These are phyloP conservation scores for Scorias spongiosa DNA, from an alignment of 2,329 filamentous ascomycete genomes.

Conservation along the genomic window DNA sequence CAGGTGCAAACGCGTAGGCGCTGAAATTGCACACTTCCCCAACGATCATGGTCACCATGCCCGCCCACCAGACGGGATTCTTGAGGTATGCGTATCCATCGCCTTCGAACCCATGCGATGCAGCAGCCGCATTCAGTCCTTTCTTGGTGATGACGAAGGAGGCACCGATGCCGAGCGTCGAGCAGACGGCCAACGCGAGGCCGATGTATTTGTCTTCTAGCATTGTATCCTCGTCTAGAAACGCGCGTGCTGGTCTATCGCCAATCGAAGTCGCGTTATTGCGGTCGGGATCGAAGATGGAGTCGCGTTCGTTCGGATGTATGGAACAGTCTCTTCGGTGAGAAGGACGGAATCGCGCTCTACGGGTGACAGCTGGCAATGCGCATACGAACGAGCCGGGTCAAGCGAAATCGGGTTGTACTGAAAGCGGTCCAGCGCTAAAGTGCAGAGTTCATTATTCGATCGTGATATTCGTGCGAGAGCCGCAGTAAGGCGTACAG, in stretches of 20 bases:
- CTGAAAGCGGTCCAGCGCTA: not conserved
- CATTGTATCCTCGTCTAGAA: conserved; percentile 4
- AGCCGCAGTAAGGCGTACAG: not conserved
- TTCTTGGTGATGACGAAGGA: conserved; percentile 96
- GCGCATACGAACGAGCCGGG: too few species aligned
- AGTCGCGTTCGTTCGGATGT: too few species aligned
- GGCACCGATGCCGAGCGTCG: conserved; percentile 62
- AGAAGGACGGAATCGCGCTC: too few species aligned
- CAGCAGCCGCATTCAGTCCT: conserved; percentile 79
- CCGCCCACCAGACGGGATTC: conserved; percentile 95
- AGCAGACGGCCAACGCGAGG: conserved; percentile 57
- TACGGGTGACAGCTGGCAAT: too few species aligned
- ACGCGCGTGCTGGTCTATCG: not conserved
- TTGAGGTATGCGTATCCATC: conserved; percentile 89
- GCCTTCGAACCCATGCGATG: conserved; percentile 88
- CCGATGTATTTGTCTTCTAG: conserved; percentile 52
- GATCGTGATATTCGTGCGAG: not conserved
- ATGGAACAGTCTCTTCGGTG: too few species aligned
- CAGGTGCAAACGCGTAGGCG: conserved; percentile 93
- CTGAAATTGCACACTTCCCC: conserved; percentile 96
- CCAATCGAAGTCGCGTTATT: too few species aligned
- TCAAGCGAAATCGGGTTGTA: not conserved
- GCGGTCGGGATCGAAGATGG: too few species aligned
- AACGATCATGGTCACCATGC: conserved; percentile 76
- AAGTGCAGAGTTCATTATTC: not conserved